Conservation (phyloP, 306 rosid species). For the Benincasa hispida region DNA sequence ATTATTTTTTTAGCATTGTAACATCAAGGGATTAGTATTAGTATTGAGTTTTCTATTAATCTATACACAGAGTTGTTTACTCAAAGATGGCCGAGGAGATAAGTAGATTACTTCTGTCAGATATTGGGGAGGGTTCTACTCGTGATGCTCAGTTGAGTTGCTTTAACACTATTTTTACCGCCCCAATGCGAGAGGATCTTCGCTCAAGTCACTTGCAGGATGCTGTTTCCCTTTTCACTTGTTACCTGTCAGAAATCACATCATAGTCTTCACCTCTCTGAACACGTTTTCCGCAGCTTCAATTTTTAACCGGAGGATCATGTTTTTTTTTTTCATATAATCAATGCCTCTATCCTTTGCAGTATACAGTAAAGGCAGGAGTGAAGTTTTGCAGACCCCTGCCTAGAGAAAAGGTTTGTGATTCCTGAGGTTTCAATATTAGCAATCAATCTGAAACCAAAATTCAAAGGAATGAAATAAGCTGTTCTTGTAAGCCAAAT, state of each 20-base stretch:
- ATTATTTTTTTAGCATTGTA: neutral
- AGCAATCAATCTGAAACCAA: neutral
- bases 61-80: constrained; percentile 49
- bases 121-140: constrained; percentile 42
- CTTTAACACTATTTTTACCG: constrained; percentile 58
- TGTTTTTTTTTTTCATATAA: neutral
- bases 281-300: neutral
- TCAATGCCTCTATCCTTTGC: neutral
- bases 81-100: constrained; percentile 85
- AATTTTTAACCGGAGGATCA: neutral
- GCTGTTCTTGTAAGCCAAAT: neutral
- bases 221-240: constrained; percentile 61
- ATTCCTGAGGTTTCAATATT: neutral
- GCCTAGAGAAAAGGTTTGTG: neutral
- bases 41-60: neutral
- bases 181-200: constrained; percentile 75
- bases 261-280: constrained; percentile 17
- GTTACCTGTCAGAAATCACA: constrained; percentile 63
- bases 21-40: neutral
- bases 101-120: constrained; percentile 50
- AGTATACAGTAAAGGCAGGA: neutral
- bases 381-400: neutral
- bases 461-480: neutral
- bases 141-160: constrained; percentile 66
- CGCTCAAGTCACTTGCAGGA: constrained; percentile 76